Percentiles rank a stretch among this genome's conserved stretches.
Conservation (phyloP, 106 monocot genomes). For the Acanthochlamys bracteata region DNA sequence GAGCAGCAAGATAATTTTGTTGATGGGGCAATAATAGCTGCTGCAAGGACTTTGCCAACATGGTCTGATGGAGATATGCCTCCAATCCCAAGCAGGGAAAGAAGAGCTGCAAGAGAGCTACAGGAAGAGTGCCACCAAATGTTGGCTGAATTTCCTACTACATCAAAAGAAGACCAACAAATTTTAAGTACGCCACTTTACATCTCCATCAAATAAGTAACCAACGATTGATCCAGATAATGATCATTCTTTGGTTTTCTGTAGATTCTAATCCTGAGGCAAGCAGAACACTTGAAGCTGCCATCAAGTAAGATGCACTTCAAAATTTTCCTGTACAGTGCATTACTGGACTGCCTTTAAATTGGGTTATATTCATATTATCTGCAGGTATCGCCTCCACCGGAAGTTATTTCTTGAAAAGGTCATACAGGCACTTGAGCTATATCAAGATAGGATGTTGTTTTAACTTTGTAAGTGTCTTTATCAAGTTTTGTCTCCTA, state of each 20-base stretch:
- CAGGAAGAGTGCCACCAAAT: constrained; percentile 83
- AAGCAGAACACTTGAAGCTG: constrained; percentile 67
- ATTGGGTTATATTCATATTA: neutral
- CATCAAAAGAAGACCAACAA: constrained; percentile 54
- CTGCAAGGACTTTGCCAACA: constrained; percentile 65
- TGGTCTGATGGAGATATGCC: constrained; percentile 85
- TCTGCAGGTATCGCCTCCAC: constrained; percentile 67
- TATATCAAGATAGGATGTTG: constrained; percentile 83
- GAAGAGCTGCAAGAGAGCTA: constrained; percentile 69
- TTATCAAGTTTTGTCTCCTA: neutral
- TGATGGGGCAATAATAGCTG: constrained; percentile 90
- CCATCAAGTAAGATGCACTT: constrained; percentile 51
- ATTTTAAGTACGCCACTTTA: constrained; percentile 37
- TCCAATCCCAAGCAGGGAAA: constrained; percentile 71
- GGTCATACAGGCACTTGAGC: constrained; percentile 65
- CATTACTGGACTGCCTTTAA: neutral
- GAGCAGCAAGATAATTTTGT: constrained; percentile 59
- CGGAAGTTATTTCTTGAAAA: constrained; percentile 74
- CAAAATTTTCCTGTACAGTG: neutral
- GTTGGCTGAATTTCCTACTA: constrained; percentile 63
- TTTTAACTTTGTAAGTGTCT: constrained; percentile 31
- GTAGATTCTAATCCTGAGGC: constrained; percentile 54
- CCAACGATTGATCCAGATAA: no score
- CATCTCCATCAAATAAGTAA: neutral
- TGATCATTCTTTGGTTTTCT: no score